Conservation (phyloP, 2,329 filamentous ascomycete genomes). For the Phoma sp. region DNA sequence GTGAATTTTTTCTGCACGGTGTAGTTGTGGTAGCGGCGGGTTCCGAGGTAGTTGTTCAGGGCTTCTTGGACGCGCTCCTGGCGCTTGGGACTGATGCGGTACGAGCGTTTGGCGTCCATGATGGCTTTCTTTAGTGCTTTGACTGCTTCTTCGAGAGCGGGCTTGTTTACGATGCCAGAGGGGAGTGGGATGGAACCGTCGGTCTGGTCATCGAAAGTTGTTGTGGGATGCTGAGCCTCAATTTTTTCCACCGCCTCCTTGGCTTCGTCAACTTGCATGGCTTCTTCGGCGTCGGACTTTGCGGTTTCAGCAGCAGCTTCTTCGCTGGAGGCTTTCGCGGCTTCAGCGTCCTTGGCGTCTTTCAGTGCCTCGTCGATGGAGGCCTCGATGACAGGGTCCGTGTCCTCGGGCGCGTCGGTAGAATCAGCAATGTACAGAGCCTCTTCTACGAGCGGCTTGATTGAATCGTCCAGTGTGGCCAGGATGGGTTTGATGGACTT, state of each 20-base stretch:
- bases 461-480: slow-evolving; percentile 65
- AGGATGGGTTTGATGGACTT: slow-evolving; percentile 76
- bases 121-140: slow-evolving; percentile 77
- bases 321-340: slow-evolving; percentile 10
- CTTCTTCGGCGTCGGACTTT: slow-evolving; percentile 14
- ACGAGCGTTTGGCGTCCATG: slow-evolving; percentile 79
- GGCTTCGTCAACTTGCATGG: slow-evolving; percentile 26
- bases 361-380: slow-evolving; percentile 24
- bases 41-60: slow-evolving; percentile 79
- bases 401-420: slow-evolving; percentile 30
- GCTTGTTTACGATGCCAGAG: slow-evolving; percentile 34
- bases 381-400: slow-evolving; percentile 45
- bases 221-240: slow-evolving; percentile 32
- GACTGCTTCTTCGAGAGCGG: slow-evolving; percentile 52
- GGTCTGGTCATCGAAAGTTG: slow-evolving; percentile 36
- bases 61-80: slow-evolving; percentile 77
- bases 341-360: slow-evolving; percentile 15
- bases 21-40: slow-evolving; percentile 95
- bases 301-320: slow-evolving; percentile 17
- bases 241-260: slow-evolving; percentile 33
- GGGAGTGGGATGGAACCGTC: slow-evolving; percentile 41
- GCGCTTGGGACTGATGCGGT: slow-evolving; percentile 77
- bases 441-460: slow-evolving; percentile 67
- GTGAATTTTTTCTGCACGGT: slow-evolving; percentile 84
- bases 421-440: slow-evolving; percentile 59